Conservation (phyloP, 192 early-diverging fungal genomes). For the Fimicolochytrium jonesii region DNA sequence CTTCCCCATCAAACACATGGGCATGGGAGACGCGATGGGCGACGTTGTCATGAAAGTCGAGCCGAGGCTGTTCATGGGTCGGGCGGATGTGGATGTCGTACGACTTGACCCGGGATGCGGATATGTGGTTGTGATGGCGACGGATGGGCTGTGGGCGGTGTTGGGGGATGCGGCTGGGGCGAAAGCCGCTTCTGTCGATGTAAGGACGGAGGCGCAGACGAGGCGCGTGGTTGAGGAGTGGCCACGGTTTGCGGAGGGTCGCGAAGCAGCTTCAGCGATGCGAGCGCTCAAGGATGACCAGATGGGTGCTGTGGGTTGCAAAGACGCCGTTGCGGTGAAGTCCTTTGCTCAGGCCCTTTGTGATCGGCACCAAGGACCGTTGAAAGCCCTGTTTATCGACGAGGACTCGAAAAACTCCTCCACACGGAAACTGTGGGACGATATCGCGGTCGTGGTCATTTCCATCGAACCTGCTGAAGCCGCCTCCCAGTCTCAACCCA, state of each 20-base stretch:
- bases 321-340: too few species aligned
- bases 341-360: too few species aligned
- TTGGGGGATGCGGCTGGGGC: conserved; percentile 2
- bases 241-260: not conserved
- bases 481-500: too few species aligned
- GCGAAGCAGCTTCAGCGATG: too few species aligned
- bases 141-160: conserved; percentile 17
- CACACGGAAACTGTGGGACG: too few species aligned
- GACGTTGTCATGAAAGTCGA: conserved; percentile 23
- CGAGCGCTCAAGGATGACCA: too few species aligned
- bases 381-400: too few species aligned
- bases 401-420: too few species aligned
- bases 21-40: conserved; percentile 22
- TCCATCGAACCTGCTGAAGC: too few species aligned
- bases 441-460: too few species aligned
- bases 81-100: conserved; percentile 14
- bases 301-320: too few species aligned
- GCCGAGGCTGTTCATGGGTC: conserved; percentile 13
- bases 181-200: not conserved
- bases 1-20: not conserved
- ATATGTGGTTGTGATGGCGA: conserved; percentile 13
- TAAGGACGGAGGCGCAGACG: not conserved
- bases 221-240: not conserved
- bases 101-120: not conserved
- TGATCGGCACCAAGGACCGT: too few species aligned